Conservation (phyloP, 306 rosid species). For the Vigna hirtella region DNA sequence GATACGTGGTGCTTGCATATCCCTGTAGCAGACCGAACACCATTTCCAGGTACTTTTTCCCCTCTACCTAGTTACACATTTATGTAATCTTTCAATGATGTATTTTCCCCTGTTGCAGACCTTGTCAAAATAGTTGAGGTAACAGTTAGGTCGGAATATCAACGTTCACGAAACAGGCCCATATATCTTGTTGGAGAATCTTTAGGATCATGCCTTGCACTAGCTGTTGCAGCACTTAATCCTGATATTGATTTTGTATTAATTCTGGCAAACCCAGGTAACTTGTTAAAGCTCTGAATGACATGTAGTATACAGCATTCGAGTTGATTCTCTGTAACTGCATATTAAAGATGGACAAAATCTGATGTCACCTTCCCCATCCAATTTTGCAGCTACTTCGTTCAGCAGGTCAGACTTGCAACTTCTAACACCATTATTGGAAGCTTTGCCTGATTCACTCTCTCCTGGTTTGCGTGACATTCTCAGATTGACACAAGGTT, state of each 20-base stretch:
- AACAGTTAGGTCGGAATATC: conserved; percentile 64
- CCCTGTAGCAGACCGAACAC: conserved; percentile 78
- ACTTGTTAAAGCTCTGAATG: background rate
- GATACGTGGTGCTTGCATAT: conserved; percentile 91
- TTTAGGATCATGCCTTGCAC: conserved; percentile 86
- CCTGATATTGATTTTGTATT: conserved; percentile 83
- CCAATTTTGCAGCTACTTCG: conserved; percentile 72
- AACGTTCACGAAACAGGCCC: conserved; percentile 69
- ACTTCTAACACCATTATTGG: conserved; percentile 63
- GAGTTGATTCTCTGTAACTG: conserved; percentile 37
- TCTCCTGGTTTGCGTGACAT: conserved; percentile 57
- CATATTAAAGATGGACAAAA: conserved; percentile 9
- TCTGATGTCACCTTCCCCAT: conserved; percentile 33
- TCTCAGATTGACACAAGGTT: conserved; percentile 69
- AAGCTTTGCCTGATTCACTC: conserved; percentile 61
- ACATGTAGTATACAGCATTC: conserved; percentile 10
- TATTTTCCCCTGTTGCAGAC: conserved; percentile 54
- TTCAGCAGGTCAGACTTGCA: conserved; percentile 70
- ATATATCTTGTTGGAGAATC: conserved; percentile 89
- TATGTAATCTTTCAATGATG: conserved; percentile 19
- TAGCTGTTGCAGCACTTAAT: conserved; percentile 81
- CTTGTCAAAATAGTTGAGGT: conserved; percentile 76
- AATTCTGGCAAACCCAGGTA: conserved; percentile 87
- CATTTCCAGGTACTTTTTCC: conserved; percentile 63
- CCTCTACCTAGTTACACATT: background rate